Evolutionary conservation across 306 rosid species (phyloP), one percentile per base, ranked within the genome.

Genomic region (Urtica urens): DNA sequence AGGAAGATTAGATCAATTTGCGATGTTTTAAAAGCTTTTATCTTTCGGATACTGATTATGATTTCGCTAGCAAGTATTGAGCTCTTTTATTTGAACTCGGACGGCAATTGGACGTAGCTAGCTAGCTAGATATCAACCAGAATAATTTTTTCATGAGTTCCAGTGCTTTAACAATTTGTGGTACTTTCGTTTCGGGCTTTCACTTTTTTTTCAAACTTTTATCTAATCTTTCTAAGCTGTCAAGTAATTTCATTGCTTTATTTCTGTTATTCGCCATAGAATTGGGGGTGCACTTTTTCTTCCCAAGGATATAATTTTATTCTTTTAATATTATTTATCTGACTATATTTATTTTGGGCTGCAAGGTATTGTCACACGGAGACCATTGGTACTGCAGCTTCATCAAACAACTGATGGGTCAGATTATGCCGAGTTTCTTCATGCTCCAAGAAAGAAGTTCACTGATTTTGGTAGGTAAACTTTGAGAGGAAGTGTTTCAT

Each of bases 401-500:
- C 99, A 92, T 56, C 79, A 86, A 73, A 75, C 72, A 6, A 95
- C 74, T 0, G 42, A 65, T 1, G 96, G 96, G 38, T 72, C 68
- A 39, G 99, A 92, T 22, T 92, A 92, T 63, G 96, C 96, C 3
- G 99, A 92, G 74, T 92, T 92, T 75, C 99, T 92, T 66, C 99
- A 92, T 68, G 56, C 80, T 17, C 93, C 96, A 1, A 80, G 79
- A 71, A 82, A 58, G 84, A 82, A 65, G 66, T 75, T 77, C 23
- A 24, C 78, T 3, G 99, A 85, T 79, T 92, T 85, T 20, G 96
- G 99, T 85, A 69, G 37, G 57, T 61, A 14, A 46, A 48, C 45
- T 65, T 18, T 49, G 12, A 3, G 41, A 48, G 57, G 18, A 38
- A 23, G n/a, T 49, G 60, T 35, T 52, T 49, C 25, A 58, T 55